phyloP scores from a whole-genome alignment of 73 alveolate species.

The Durusdinium trenchii region DNA sequence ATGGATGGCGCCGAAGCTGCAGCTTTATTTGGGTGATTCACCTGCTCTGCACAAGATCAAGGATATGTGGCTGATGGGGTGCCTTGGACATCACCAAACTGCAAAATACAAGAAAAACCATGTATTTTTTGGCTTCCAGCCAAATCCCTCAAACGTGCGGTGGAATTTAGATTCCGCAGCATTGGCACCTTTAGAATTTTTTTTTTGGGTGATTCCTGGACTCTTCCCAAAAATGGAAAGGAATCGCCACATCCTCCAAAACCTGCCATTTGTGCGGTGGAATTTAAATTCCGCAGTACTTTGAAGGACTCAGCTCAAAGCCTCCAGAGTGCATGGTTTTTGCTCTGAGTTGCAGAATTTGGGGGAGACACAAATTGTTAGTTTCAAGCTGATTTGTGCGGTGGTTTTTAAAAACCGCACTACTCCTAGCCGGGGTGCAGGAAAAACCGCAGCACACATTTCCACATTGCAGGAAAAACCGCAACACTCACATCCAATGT shows the following conservation, averaged over 20 bases:
- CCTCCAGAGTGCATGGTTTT: no score
- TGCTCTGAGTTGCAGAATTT: neutral
- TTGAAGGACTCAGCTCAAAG: neutral
- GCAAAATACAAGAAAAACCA: neutral
- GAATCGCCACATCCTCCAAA: neutral
- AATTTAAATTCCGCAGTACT: neutral
- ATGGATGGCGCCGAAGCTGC: neutral
- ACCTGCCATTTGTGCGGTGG: neutral
- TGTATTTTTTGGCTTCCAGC: neutral
- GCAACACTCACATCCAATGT: neutral
- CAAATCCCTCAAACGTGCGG: neutral
- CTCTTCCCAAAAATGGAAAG: neutral
- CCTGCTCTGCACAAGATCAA: neutral
- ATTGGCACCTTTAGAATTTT: no score
- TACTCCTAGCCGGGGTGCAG: no score
- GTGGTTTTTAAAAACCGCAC: no score
- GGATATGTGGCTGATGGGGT: neutral
- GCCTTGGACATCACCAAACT: neutral
- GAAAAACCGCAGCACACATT: no score
- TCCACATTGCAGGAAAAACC: neutral
- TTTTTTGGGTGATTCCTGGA: neutral
- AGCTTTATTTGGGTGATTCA: neutral
- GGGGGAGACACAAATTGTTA: neutral
- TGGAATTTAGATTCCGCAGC: neutral
- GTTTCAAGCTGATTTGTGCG: no score